Conservation (phyloP, 331 rosid genomes). For the Arachis monticola region DNA sequence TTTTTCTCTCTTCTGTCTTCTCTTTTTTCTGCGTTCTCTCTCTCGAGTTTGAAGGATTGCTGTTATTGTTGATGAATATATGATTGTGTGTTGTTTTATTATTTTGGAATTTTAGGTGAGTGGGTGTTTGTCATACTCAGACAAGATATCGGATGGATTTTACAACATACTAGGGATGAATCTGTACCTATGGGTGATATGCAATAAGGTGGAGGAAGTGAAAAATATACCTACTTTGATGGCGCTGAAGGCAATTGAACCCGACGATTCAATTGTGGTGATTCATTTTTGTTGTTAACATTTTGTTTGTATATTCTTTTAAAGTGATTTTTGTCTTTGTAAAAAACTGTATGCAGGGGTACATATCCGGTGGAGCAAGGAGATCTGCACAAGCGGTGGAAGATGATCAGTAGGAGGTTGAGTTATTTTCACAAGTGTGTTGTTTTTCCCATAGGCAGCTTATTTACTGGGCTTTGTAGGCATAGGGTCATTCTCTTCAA, state of each 20-base stretch:
- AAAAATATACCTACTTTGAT: constrained; percentile 62
- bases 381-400: constrained; percentile 83
- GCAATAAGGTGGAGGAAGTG: constrained; percentile 80
- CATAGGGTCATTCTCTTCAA: constrained; percentile 97
- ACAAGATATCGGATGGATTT: constrained; percentile 93
- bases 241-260: constrained; percentile 74
- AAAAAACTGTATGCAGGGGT: constrained; percentile 60
- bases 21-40: no score
- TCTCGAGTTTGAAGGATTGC: no score
- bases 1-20: no score
- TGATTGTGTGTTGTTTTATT: background rate
- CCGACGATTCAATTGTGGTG: constrained; percentile 43
- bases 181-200: constrained; percentile 92
- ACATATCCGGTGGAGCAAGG: constrained; percentile 81
- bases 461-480: constrained; percentile 90
- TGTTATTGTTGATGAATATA: background rate
- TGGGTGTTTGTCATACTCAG: constrained; percentile 92
- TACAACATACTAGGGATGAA: constrained; percentile 95
- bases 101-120: constrained; percentile 57
- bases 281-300: background rate
- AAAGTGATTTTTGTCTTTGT: background rate
- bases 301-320: background rate
- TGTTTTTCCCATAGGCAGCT: constrained; percentile 88
- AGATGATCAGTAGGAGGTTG: constrained; percentile 78
- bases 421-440: constrained; percentile 77